These are phyloP conservation scores for Pythium rhizo-oryzae DNA, from an alignment of 352 stramenopile species.

Conservation along the genomic window DNA sequence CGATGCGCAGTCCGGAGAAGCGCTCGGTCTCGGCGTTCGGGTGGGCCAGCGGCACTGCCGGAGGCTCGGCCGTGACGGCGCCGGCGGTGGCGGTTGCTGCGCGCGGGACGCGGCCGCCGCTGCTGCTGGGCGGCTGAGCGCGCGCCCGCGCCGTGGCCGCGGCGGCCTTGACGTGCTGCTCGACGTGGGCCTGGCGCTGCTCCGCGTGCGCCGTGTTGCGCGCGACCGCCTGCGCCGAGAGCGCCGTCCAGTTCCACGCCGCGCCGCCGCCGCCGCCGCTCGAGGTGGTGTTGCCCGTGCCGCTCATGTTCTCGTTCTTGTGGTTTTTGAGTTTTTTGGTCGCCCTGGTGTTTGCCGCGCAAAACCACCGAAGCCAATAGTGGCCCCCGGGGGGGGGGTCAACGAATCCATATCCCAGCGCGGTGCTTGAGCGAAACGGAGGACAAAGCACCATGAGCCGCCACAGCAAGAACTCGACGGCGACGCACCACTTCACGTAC, in stretches of 20 bases:
- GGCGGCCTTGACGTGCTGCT: conserved; percentile 22
- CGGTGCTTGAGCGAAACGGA: no score
- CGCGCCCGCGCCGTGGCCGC: conserved; percentile 18
- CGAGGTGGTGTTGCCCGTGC: conserved; percentile 7
- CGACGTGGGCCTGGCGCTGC: conserved; percentile 20
- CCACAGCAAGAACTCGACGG: conserved; percentile 90
- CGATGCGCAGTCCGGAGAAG: conserved; percentile 70
- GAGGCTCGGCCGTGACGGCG: not conserved
- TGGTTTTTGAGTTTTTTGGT: not conserved
- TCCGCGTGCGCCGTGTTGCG: conserved; percentile 28
- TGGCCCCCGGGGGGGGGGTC: not conserved
- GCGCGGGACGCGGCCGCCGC: not conserved
- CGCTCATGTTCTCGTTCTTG: not conserved
- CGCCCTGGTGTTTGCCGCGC: not conserved
- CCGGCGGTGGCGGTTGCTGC: not conserved
- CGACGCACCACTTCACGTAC: conserved; percentile 89
- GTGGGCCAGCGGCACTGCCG: conserved; percentile 11
- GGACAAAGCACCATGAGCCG: conserved; percentile 53
- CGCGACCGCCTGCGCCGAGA: conserved; percentile 40
- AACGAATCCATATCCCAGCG: conserved; percentile 1
- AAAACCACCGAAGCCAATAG: conserved; percentile 6
- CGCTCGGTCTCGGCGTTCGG: conserved; percentile 27
- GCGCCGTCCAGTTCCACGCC: conserved; percentile 56
- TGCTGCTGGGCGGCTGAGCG: not conserved
- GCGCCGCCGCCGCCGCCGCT: conserved; percentile 10